Percentiles rank a stretch among this genome's conserved stretches.
Conservation (phyloP, 805 yeast species). For the Candida koratica region DNA sequence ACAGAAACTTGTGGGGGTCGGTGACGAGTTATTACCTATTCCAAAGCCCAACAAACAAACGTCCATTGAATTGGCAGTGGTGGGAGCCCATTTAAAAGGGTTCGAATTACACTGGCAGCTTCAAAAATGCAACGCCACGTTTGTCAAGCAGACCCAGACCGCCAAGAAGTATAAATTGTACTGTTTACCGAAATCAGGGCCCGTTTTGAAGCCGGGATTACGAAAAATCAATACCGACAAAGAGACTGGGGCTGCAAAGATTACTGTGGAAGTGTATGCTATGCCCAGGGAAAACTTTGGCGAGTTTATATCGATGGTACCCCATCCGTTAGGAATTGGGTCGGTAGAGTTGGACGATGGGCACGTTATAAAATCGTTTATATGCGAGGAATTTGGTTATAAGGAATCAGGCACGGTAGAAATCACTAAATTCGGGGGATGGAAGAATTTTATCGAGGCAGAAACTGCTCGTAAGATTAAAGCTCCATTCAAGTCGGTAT, state of each 20-base stretch:
- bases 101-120: conserved; percentile 93
- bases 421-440: conserved; percentile 84
- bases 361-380: conserved; percentile 84
- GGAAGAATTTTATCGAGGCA: conserved; percentile 61
- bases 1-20: conserved; percentile 28
- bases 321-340: conserved; percentile 94
- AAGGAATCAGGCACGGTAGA: conserved; percentile 66
- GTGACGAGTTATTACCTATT: conserved; percentile 43
- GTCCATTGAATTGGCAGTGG: conserved; percentile 77
- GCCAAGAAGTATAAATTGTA: conserved; percentile 68
- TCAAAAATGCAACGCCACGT: conserved; percentile 73
- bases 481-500: conserved; percentile 75
- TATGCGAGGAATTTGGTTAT: conserved; percentile 91
- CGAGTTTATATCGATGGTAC: conserved; percentile 79
- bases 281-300: conserved; percentile 79
- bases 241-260: conserved; percentile 46
- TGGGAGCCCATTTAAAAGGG: conserved; percentile 91
- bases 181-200: conserved; percentile 79
- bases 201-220: conserved; percentile 86
- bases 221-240: conserved; percentile 50
- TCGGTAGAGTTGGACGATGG: conserved; percentile 81
- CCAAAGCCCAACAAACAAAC: conserved; percentile 43
- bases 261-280: conserved; percentile 78
- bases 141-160: conserved; percentile 63
- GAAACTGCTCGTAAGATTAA: conserved; percentile 19